phyloP scores from a whole-genome alignment of 352 stramenopile species.

The Thraustochytrium sp. region DNA sequence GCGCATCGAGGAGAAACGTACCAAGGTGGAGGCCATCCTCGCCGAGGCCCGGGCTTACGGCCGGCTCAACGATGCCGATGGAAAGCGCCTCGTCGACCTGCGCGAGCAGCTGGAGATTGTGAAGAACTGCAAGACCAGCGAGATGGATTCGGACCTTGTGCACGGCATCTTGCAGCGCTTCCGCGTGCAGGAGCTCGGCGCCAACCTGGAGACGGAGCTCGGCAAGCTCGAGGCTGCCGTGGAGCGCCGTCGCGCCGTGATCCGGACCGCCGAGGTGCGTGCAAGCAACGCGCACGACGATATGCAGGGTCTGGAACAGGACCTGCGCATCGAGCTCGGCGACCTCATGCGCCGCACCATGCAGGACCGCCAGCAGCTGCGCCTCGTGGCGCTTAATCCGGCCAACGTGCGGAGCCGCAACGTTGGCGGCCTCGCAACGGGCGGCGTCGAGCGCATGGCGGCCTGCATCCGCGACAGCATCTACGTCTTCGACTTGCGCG shows the following conservation, averaged over 20 bases:
- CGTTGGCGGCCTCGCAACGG: background rate
- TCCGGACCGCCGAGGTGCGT: background rate
- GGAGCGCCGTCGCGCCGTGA: background rate
- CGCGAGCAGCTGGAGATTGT: background rate
- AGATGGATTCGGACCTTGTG: conserved; percentile 31
- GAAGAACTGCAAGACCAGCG: background rate
- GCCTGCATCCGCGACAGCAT: background rate
- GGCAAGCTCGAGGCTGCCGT: background rate
- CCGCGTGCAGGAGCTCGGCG: conserved; percentile 16
- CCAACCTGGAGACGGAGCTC: background rate
- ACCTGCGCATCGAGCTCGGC: background rate
- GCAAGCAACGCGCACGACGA: conserved; percentile 33
- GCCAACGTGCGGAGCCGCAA: conserved; percentile 23
- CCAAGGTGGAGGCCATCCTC: background rate
- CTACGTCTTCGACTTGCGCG: conserved; percentile 32
- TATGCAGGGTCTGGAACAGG: conserved; percentile 28
- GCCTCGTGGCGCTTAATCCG: conserved; percentile 1
- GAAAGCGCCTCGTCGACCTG: background rate
- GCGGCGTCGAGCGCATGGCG: conserved; percentile 11
- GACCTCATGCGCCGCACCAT: background rate
- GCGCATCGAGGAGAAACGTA: conserved; percentile 13
- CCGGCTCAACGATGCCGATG: background rate
- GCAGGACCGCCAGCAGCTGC: background rate
- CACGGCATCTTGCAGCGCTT: conserved; percentile 37
- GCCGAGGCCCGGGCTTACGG: background rate